Evolutionary conservation across 768 basidiomycete genomes (phyloP).

Genomic region (Mrakia blollopis): DNA sequence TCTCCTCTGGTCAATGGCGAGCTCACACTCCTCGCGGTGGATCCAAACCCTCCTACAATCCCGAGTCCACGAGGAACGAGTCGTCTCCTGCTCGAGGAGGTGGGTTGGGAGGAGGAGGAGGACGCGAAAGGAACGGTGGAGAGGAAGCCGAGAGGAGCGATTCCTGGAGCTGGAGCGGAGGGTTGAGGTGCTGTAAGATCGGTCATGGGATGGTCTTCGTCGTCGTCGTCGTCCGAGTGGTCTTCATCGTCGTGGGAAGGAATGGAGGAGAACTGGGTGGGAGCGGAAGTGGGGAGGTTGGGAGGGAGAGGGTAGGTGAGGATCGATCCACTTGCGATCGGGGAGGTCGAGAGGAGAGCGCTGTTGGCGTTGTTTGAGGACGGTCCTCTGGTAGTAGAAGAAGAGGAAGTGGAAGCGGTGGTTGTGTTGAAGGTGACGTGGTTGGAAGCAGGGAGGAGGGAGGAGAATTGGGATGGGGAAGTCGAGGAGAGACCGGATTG

Average conservation of each 20-base stretch:
- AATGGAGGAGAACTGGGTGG: slow-evolving; percentile 15
- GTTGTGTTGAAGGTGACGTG: not conserved
- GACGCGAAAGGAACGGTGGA: slow-evolving; percentile 15
- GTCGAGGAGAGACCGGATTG: slow-evolving; percentile 1
- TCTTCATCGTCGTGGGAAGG: slow-evolving; percentile 11
- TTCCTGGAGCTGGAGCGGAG: not conserved
- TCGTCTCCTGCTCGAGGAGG: not conserved
- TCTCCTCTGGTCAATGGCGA: slow-evolving; percentile 15
- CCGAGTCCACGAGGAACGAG: not conserved
- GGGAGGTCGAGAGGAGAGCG: slow-evolving; percentile 11
- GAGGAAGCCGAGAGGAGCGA: slow-evolving; percentile 12
- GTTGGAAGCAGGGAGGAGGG: not conserved
- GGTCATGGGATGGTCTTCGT: slow-evolving; percentile 22
- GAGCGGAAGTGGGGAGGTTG: slow-evolving; percentile 2
- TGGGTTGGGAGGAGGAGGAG: not conserved
- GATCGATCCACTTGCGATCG: not conserved
- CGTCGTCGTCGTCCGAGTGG: slow-evolving; percentile 5
- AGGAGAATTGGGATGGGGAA: slow-evolving; percentile 8
- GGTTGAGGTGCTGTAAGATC: slow-evolving; percentile 2
- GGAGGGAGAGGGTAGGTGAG: slow-evolving; percentile 15
- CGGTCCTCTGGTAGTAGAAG: not conserved
- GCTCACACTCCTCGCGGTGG: slow-evolving; percentile 4
- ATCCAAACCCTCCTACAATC: not conserved
- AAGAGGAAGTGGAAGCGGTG: not conserved
- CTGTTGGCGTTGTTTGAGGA: not conserved